These are phyloP conservation scores for Monoraphidium neglectum DNA, from an alignment of 139 green algal genomes.

Conservation along the genomic window DNA sequence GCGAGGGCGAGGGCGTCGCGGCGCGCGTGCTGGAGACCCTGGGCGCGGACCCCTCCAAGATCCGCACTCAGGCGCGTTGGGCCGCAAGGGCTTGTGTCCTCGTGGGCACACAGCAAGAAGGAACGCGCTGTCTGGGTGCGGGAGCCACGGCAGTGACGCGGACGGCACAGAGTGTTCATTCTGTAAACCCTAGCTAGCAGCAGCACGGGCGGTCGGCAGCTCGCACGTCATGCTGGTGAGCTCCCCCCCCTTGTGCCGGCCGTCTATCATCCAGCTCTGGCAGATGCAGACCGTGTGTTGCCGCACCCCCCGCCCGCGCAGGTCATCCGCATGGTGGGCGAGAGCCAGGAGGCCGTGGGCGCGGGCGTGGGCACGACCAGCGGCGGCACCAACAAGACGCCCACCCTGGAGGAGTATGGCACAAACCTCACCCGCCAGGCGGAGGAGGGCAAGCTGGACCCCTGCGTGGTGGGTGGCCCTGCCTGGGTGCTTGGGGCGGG, in stretches of 20 bases:
- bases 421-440: conserved; percentile 98
- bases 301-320: conserved; percentile 20
- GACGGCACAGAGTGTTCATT: neutral
- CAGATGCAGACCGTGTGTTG: no score
- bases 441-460: conserved; percentile 62
- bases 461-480: conserved; percentile 24
- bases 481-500: neutral
- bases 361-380: conserved; percentile 79
- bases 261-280: no score
- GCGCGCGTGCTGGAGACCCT: conserved; percentile 97
- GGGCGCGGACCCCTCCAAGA: conserved; percentile 94
- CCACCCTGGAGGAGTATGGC: conserved; percentile 98
- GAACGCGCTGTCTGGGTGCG: neutral
- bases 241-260: no score
- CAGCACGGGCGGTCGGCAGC: no score
- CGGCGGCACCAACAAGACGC: conserved; percentile 93
- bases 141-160: neutral
- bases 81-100: neutral
- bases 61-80: conserved; percentile 89
- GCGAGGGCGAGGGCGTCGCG: conserved; percentile 98
- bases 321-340: conserved; percentile 99
- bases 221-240: no score
- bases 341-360: conserved; percentile 95
- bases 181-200: neutral
- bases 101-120: no score